Conservation (phyloP, 208 protist genomes). For the Trypanosoma grayi region DNA sequence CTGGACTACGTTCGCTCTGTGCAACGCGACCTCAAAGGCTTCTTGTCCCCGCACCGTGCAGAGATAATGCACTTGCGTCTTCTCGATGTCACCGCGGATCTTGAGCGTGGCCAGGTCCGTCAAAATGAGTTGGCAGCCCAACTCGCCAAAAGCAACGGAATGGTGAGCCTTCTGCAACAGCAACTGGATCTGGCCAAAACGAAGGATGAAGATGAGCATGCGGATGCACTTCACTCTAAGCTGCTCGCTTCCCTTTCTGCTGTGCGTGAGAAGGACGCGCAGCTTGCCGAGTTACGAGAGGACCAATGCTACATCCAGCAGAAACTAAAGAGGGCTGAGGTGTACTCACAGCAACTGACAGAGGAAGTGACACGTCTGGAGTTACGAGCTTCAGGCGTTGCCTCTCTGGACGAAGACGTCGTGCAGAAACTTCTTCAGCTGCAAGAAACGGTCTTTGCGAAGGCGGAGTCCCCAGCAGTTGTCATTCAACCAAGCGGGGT, state of each 20-base stretch:
- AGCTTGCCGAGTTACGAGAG: constrained; percentile 60
- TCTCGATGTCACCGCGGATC: constrained; percentile 38
- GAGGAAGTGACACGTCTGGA: constrained; percentile 72
- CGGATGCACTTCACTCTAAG: constrained; percentile 44
- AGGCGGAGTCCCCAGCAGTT: constrained; percentile 52
- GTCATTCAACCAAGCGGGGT: constrained; percentile 29
- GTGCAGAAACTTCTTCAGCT: constrained; percentile 56
- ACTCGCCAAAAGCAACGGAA: constrained; percentile 55
- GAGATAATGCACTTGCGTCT: constrained; percentile 72
- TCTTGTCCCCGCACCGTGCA: constrained; percentile 61
- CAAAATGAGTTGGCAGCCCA: constrained; percentile 46
- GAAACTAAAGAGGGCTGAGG: constrained; percentile 58
- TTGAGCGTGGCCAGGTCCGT: constrained; percentile 30
- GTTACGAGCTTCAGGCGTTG: constrained; percentile 35
- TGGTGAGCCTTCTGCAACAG: constrained; percentile 52
- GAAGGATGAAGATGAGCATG: constrained; percentile 29
- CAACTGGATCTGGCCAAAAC: constrained; percentile 47
- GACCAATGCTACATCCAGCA: constrained; percentile 51
- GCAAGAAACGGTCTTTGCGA: constrained; percentile 80
- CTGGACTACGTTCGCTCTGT: constrained; percentile 77
- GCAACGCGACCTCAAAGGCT: constrained; percentile 58
- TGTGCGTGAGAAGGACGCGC: constrained; percentile 51
- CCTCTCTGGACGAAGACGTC: constrained; percentile 44
- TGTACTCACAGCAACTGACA: constrained; percentile 52
- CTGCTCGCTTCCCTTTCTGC: constrained; percentile 42